These are phyloP conservation scores for Ophiocordyceps camponoti-saundersi DNA, from an alignment of 2,329 filamentous ascomycete genomes.

Conservation along the genomic window DNA sequence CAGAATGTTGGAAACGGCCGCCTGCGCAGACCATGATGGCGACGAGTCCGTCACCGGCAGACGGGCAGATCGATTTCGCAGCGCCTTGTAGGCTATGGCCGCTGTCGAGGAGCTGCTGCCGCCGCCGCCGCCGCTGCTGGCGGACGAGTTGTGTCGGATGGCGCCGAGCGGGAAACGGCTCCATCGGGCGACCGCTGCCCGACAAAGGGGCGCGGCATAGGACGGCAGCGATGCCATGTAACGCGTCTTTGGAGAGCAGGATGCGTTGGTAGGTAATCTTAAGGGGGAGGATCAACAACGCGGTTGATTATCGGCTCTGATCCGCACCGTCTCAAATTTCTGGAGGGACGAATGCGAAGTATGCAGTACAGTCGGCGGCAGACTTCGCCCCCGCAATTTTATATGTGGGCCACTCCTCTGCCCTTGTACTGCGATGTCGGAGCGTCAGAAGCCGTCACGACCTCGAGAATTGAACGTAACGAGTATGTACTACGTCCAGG, in stretches of 20 bases:
- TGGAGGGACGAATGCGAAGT: no score
- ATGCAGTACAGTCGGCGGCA: no score
- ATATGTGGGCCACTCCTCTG: no score
- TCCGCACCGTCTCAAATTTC: no score
- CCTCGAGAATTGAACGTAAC: no score
- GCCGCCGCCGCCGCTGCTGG: conserved; percentile 34
- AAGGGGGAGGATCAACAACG: no score
- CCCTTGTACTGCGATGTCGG: no score
- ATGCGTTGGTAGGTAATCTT: no score
- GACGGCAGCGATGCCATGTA: conserved; percentile 29
- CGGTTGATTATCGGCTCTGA: no score
- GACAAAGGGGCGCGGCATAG: conserved; percentile 21
- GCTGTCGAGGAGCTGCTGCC: conserved; percentile 66
- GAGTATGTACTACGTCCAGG: no score
- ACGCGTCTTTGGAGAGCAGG: neutral
- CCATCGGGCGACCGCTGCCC: conserved; percentile 11
- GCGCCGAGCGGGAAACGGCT: conserved; percentile 10
- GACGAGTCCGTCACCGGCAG: conserved; percentile 62
- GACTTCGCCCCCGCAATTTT: no score
- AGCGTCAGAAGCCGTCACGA: no score
- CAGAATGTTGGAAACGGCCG: conserved; percentile 93
- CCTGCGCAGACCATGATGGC: conserved; percentile 74
- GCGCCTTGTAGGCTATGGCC: conserved; percentile 90
- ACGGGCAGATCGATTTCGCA: conserved; percentile 77
- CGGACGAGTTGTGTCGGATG: conserved; percentile 22